These are phyloP conservation scores for Serendipita sp. DNA, from an alignment of 768 basidiomycete genomes.

Conservation along the genomic window DNA sequence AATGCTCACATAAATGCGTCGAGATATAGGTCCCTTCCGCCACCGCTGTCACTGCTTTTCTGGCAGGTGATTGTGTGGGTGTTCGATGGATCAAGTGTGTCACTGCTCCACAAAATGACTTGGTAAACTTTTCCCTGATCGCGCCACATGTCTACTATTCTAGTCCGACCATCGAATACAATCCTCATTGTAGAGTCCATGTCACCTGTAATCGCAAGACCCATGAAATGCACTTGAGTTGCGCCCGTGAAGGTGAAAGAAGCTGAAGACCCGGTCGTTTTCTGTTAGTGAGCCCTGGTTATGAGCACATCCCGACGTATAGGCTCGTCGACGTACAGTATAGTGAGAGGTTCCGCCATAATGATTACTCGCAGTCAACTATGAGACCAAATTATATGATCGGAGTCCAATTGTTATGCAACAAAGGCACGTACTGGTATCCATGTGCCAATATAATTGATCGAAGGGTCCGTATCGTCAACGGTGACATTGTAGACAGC, in stretches of 20 bases:
- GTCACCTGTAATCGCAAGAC: background rate
- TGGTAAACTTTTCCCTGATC: background rate
- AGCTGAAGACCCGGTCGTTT: background rate
- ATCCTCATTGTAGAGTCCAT: background rate
- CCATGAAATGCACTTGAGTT: background rate
- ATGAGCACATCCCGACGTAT: no score
- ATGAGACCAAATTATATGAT: no score
- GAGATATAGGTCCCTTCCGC: background rate
- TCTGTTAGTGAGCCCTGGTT: background rate
- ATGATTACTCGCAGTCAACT: no score
- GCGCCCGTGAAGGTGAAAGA: background rate
- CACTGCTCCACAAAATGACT: background rate
- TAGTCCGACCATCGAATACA: background rate
- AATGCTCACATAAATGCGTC: background rate
- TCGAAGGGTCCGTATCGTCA: no score
- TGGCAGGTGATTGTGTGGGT: background rate
- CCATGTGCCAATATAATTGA: no score
- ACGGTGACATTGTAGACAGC: no score
- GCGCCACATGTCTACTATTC: background rate
- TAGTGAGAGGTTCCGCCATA: no score
- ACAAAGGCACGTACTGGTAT: no score
- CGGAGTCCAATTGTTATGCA: no score
- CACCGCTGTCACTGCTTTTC: background rate
- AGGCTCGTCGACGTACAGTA: no score
- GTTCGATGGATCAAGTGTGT: background rate